Percentiles rank a stretch among this genome's conserved stretches.
Conservation (phyloP, 805 yeast species). For the Zygosaccharomyces kombuchaensis region DNA sequence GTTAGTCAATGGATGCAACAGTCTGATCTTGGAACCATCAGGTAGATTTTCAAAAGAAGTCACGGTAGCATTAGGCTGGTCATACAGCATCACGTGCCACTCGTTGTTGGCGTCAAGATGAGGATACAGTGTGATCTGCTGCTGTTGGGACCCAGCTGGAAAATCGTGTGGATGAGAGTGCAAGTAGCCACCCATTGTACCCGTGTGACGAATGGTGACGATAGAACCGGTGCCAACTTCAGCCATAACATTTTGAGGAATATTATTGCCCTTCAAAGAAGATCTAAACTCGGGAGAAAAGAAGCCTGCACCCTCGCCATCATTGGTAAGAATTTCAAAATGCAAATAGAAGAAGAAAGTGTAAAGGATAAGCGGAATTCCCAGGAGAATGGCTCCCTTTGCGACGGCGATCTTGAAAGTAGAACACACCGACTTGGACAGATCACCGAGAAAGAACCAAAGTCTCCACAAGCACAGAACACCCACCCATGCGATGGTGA, state of each 20-base stretch:
- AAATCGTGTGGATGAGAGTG: constrained; percentile 74
- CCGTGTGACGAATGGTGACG: constrained; percentile 62
- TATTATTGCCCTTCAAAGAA: constrained; percentile 52
- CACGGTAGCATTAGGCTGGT: constrained; percentile 49
- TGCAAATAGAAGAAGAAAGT: constrained; percentile 58
- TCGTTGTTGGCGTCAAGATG: constrained; percentile 71
- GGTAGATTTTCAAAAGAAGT: constrained; percentile 56
- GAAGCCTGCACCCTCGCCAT: constrained; percentile 70
- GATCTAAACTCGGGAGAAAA: constrained; percentile 70
- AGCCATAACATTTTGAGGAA: constrained; percentile 56
- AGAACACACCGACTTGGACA: constrained; percentile 44
- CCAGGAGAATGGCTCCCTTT: constrained; percentile 53
- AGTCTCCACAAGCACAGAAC: constrained; percentile 53
- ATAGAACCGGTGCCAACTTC: constrained; percentile 71
- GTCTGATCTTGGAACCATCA: constrained; percentile 68
- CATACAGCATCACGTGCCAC: constrained; percentile 67
- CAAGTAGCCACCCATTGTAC: constrained; percentile 73
- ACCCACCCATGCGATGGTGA: constrained; percentile 79
- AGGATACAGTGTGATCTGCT: constrained; percentile 76
- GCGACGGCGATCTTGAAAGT: constrained; percentile 45
- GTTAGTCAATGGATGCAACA: constrained; percentile 52
- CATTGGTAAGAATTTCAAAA: constrained; percentile 50
- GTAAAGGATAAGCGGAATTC: constrained; percentile 56
- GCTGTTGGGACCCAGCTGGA: constrained; percentile 79
- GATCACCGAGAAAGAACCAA: constrained; percentile 73